Conservation (phyloP, 345 rosid species). For the Cardamine occulta region DNA sequence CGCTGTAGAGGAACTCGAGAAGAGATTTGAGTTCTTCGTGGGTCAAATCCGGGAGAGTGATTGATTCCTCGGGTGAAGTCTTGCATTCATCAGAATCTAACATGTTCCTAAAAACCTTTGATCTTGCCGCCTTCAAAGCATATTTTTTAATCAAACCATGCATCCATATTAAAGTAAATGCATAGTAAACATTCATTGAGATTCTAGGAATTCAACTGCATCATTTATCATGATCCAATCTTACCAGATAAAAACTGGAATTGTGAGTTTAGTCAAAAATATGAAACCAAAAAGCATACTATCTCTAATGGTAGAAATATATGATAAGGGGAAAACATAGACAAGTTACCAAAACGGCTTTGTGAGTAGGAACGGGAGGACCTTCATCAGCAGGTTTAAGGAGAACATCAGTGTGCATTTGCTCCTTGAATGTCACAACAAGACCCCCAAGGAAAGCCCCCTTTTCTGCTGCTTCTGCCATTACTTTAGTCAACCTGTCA, state of each 20-base stretch:
- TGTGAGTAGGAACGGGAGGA: conserved; percentile 34
- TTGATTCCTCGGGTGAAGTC: conserved; percentile 26
- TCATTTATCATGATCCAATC: not conserved
- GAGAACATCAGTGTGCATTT: conserved; percentile 41
- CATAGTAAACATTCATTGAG: too few relatives aligned
- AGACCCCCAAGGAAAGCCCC: conserved; percentile 34
- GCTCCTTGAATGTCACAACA: conserved; percentile 30
- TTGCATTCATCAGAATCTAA: conserved; percentile 47
- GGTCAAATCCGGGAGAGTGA: conserved; percentile 34
- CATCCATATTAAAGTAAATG: too few relatives aligned
- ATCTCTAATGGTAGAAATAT: too few relatives aligned
- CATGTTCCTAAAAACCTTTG: conserved; percentile 44
- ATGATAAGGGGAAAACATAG: not conserved
- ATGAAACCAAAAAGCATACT: too few relatives aligned
- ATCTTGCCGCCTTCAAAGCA: conserved; percentile 43
- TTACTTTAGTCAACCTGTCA: conserved; percentile 6
- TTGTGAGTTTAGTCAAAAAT: not conserved
- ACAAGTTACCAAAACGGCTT: conserved; percentile 31
- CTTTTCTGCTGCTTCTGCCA: conserved; percentile 32
- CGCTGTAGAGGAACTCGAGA: conserved; percentile 41
- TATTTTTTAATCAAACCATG: too few relatives aligned
- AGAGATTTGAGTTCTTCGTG: conserved; percentile 35
- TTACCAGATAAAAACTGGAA: not conserved
- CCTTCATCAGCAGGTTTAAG: conserved; percentile 24
- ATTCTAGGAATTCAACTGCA: not conserved